Evolutionary conservation across 116 monocot genomes (phyloP), one percentile per base, ranked within the genome.

Genomic region (Dioscorea cayenensis): DNA sequence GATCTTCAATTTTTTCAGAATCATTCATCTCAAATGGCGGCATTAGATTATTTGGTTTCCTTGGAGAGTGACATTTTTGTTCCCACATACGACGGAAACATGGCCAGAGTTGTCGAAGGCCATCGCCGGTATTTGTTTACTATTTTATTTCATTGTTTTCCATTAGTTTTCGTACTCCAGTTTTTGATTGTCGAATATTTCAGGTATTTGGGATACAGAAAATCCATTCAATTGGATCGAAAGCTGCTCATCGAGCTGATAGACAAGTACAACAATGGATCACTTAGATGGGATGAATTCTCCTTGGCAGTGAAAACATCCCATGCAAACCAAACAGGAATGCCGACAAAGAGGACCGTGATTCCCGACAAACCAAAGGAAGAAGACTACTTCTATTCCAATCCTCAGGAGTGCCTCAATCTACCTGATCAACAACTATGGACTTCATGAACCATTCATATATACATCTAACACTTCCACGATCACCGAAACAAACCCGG

Each of bases 81-180:
- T 49, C 89, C 92, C 55, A 95, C 95, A 1, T 92, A 95, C 65
- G 95, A 92, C 72, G 95, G 95, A 27, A 95, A 95, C 83, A 92
- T 95, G 92, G 95, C 95, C 36, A 95, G 89, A 78, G 89, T 95
- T 66, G 92, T 95, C 2, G 92, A 92, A 84, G 95, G 95, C 12
- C 92, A 91, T 72, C 91, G 95, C 59, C 89, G 95, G 91, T 95
- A 83, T 2, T 2, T 71, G 7, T 32, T 14, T 65, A n/a, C n/a
- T 14, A 55, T n/a, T 12, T 51, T 19, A 13, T 36, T 32, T 65
- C 23, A 65, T 65, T 65, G 43, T 55, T 16, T 23, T 32, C 65
- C 28, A 20, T 27, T 62, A 35, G 10, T 2, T 65, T 35, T 65
- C 25, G 0, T 12, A 23, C 22, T 9, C 25, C 13, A 21, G 25